These are phyloP conservation scores for Symbiodinium natans DNA, from an alignment of 73 alveolate genomes.

Conservation along the genomic window DNA sequence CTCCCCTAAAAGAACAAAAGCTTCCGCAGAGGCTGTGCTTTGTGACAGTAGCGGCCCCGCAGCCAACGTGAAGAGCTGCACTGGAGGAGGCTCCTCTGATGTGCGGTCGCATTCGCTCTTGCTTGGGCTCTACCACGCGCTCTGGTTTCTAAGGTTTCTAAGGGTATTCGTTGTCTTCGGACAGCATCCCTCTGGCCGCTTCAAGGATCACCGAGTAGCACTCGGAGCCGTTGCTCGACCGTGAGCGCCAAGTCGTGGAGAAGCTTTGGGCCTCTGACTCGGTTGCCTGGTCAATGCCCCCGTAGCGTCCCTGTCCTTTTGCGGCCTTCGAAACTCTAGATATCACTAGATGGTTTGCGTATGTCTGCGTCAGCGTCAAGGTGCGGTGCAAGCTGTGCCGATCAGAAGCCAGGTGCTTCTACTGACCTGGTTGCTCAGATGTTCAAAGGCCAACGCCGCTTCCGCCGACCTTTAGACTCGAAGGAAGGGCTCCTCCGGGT, in stretches of 20 bases:
- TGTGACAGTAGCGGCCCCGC: background rate
- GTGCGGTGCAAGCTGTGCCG: no score
- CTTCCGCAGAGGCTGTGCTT: background rate
- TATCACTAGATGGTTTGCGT: no score
- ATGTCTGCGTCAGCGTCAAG: no score
- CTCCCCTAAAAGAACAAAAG: background rate
- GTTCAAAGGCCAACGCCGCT: no score
- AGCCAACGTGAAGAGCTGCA: conserved; percentile 74
- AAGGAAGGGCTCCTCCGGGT: background rate
- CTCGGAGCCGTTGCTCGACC: conserved; percentile 8
- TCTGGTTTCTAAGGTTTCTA: background rate
- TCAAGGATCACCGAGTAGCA: background rate
- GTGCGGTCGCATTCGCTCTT: no score
- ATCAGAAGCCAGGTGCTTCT: no score
- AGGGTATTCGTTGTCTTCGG: background rate
- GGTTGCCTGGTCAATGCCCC: background rate
- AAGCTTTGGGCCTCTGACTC: background rate
- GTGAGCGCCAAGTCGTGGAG: conserved; percentile 1
- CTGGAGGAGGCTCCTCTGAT: background rate
- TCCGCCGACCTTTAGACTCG: no score
- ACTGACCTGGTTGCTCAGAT: no score
- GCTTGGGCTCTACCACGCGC: background rate
- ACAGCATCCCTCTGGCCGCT: no score
- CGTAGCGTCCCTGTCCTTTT: no score
- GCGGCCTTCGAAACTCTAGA: background rate